Conservation (phyloP, 202 grass and related monocot genomes). For the Musa balbisiana region DNA sequence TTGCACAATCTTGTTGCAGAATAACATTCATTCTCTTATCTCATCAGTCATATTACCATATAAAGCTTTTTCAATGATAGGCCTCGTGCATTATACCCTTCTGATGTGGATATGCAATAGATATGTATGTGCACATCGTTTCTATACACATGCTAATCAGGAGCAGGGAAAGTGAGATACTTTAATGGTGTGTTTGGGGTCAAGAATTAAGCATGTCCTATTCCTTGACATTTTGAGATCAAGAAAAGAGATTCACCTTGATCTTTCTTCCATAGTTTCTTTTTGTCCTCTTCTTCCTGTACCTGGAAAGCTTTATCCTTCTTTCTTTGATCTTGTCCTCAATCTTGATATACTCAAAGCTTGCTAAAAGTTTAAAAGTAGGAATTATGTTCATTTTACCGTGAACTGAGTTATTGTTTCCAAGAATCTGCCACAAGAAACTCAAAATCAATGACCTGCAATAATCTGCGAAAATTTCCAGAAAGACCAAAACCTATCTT, state of each 20-base stretch:
- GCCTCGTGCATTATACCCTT: no score
- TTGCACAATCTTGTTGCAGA: no score
- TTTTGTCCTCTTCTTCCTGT: conserved; percentile 15
- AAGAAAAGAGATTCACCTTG: conserved; percentile 5
- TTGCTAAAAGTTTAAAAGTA: not conserved
- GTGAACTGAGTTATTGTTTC: not conserved
- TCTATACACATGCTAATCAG: no score
- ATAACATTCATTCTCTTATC: no score
- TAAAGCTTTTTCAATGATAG: no score
- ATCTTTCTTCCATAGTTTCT: conserved; percentile 19
- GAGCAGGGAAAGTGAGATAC: no score
- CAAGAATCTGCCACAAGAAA: conserved; percentile 16
- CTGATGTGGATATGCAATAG: no score
- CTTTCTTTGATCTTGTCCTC: conserved; percentile 11
- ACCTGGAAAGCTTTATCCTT: conserved; percentile 13
- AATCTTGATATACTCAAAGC: not conserved
- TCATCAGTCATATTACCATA: no score
- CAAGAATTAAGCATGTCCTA: no score
- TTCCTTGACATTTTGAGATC: no score
- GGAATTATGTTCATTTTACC: not conserved
- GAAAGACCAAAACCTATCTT: conserved; percentile 7
- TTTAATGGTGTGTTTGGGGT: no score
- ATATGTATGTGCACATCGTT: no score
- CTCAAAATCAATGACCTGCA: conserved; percentile 14
- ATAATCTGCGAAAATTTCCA: conserved; percentile 6